Evolutionary conservation across 257 asterid genomes (phyloP).

Genomic region (Fraxinus cuspidata): DNA sequence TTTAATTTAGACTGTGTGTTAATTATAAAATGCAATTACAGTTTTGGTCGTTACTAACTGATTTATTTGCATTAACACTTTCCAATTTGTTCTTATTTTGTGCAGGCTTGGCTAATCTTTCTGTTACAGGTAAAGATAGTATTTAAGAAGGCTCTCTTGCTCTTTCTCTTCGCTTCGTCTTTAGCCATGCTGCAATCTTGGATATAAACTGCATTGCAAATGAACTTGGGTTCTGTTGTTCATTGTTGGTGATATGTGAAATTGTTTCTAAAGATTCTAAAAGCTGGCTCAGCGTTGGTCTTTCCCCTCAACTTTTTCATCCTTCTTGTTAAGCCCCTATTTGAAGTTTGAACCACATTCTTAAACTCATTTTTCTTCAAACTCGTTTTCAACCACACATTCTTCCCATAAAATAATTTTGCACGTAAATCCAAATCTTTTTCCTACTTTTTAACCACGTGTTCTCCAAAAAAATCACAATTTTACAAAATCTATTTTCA

Average conservation of each 20-base stretch:
- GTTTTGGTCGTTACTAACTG: slow-evolving; percentile 9
- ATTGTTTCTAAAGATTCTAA: slow-evolving; percentile 10
- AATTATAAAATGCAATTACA: background rate
- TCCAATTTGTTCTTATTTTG: slow-evolving; percentile 22
- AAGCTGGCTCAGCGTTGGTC: background rate
- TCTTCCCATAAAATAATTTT: too few species aligned
- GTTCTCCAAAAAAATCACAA: too few species aligned
- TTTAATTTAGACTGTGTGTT: background rate
- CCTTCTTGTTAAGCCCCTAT: background rate
- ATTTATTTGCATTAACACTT: slow-evolving; percentile 24
- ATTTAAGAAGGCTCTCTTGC: background rate
- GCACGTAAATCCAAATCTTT: too few species aligned
- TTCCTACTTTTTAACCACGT: too few species aligned
- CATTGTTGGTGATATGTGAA: background rate
- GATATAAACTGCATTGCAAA: background rate
- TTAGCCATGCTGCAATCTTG: slow-evolving; percentile 5
- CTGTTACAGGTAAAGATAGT: slow-evolving; percentile 62
- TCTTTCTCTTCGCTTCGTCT: slow-evolving; percentile 2
- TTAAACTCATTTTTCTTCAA: too few species aligned
- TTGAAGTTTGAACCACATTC: too few species aligned
- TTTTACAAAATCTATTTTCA: too few species aligned
- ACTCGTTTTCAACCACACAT: too few species aligned
- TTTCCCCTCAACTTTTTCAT: background rate
- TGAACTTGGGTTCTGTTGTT: slow-evolving; percentile 1
- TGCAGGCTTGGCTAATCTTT: slow-evolving; percentile 95